These are phyloP conservation scores for Hippophae rhamnoides DNA, from an alignment of 306 rosid genomes.

Conservation along the genomic window DNA sequence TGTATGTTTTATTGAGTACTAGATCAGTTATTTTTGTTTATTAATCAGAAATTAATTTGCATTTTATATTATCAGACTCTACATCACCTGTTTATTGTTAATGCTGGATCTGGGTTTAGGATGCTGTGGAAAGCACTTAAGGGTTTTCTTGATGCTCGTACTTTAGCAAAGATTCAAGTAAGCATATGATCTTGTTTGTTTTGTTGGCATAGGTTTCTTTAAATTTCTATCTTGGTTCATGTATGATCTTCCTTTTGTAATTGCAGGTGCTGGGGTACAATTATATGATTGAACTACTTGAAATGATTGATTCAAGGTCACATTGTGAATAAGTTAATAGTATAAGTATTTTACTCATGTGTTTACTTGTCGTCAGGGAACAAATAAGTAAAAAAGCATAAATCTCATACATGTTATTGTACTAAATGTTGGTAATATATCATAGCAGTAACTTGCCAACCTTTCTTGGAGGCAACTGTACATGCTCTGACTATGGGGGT, in stretches of 20 bases:
- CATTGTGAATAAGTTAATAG: not conserved
- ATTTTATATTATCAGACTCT: slow-evolving; percentile 49
- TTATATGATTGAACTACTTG: slow-evolving; percentile 40
- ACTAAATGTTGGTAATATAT: not conserved
- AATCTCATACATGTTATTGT: not conserved
- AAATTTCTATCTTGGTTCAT: no score
- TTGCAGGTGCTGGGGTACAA: slow-evolving; percentile 65
- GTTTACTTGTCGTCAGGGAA: no score
- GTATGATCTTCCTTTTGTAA: not conserved
- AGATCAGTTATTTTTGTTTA: not conserved
- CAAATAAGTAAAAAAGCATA: no score
- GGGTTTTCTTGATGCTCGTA: slow-evolving; percentile 64
- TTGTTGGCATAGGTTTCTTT: no score
- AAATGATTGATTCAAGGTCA: slow-evolving; percentile 59
- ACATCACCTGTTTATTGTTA: slow-evolving; percentile 58
- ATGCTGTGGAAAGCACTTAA: slow-evolving; percentile 76
- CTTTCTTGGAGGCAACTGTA: slow-evolving; percentile 76
- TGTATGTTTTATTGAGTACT: no score
- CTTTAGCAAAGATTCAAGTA: slow-evolving; percentile 70
- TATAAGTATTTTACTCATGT: no score
- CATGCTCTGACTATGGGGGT: slow-evolving; percentile 70
- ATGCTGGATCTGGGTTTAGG: slow-evolving; percentile 81
- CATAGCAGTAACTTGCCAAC: slow-evolving; percentile 68
- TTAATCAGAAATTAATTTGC: not conserved
- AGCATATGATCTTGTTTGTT: not conserved